Evolutionary conservation across 2,329 filamentous ascomycete genomes (phyloP), one percentile per base, ranked within the genome.

Genomic region (Dendrostoma leiphaemia): DNA sequence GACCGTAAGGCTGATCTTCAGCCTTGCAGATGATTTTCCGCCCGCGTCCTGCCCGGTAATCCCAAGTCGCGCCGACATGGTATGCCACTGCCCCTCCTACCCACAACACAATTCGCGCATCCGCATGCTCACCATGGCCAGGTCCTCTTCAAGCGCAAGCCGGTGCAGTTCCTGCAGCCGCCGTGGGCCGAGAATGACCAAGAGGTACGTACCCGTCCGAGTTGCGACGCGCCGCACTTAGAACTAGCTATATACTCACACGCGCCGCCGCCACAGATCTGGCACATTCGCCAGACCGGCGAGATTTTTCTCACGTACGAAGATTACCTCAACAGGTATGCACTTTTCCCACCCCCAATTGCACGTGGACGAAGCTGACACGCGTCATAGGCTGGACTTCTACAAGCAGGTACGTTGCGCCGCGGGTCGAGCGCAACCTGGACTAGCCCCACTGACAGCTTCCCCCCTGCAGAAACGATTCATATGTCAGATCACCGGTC

Each of bases 141-240:
- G 93, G 93, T 99, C 64, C 82, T 96, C 61, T 97, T 90, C 74
- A 97, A 97, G 77, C 85, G 94, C 65, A 97, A 97, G 74, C 92
- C 92, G 54, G 91, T 97, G 67, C 86, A 90, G 74, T 89, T 91
- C 69, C 77, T 92, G 62, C 81, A 88, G 47, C 79, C 81, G 45
- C 88, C 89, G 21, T 76, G 82, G 49, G 83, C 93, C 61, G 81
- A 91, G 62, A 86, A 94, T 77, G 90, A 96, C 65, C 80, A 83
- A 63, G 91, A 97, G 82, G 92, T 93, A 80, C 64, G 81, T 68
- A 53, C 15, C 38, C 31, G 9, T n/a, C 37, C 21, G 6, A 6
- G 9, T 29, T 21, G 17, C 19, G 32, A 44, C 56, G 51, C 54
- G 48, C 41, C 37, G 56, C 51, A 51, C 13, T 34, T 26, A 52